These are phyloP conservation scores for Ramularia collo-cygni DNA, from an alignment of 2,329 filamentous ascomycete genomes.

Conservation along the genomic window DNA sequence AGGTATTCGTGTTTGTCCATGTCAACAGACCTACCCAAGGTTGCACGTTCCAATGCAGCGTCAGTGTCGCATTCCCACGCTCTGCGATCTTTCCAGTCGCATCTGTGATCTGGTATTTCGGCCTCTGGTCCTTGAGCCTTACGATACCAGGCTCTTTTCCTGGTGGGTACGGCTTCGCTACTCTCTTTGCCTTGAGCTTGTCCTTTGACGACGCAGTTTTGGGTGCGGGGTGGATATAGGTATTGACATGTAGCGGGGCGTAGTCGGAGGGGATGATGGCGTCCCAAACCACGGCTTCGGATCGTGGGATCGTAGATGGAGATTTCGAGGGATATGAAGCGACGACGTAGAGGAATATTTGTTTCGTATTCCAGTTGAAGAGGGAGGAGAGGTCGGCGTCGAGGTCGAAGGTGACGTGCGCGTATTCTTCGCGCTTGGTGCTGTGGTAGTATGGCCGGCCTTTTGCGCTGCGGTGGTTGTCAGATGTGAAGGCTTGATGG, in stretches of 20 bases:
- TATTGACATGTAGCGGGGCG: constrained; percentile 47
- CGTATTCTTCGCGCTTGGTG: constrained; percentile 88
- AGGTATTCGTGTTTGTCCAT: constrained; percentile 54
- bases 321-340: constrained; percentile 56
- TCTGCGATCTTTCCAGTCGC: constrained; percentile 71
- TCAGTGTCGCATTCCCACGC: constrained; percentile 65
- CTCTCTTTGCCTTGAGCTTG: constrained; percentile 7
- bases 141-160: constrained; percentile 56
- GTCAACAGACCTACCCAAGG: constrained; percentile 87
- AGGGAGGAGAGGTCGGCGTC: constrained; percentile 85
- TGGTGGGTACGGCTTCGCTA: constrained; percentile 26
- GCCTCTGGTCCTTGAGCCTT: constrained; percentile 72
- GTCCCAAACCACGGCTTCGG: constrained; percentile 88
- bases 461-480: constrained; percentile 60
- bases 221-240: constrained; percentile 46
- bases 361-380: constrained; percentile 99
- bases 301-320: constrained; percentile 32
- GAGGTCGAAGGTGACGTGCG: constrained; percentile 86
- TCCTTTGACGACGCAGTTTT: constrained; percentile 15
- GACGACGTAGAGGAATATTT: constrained; percentile 93
- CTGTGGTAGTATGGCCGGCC: constrained; percentile 96
- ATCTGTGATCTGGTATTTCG: constrained; percentile 97
- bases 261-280: constrained; percentile 74
- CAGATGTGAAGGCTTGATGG: neutral
- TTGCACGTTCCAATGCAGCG: constrained; percentile 92